Percentiles rank a stretch among this genome's conserved stretches.
These are phyloP conservation scores for Cucurbita ficifolia DNA, from an alignment of 306 rosid genomes.

Conservation along the genomic window DNA sequence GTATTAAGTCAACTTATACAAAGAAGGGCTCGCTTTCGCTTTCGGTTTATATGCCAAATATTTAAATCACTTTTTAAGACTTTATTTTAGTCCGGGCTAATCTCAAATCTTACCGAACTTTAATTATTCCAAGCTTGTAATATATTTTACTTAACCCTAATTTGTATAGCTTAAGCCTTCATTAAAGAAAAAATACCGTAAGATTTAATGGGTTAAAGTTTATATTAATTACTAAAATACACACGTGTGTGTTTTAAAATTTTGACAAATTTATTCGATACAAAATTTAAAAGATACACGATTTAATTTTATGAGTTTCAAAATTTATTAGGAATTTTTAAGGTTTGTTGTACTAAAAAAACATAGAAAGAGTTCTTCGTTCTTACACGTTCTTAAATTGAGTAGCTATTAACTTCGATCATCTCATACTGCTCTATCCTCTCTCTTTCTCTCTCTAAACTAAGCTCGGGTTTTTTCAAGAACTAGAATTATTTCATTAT, in stretches of 20 bases:
- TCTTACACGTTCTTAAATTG: no score
- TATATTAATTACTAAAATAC: no score
- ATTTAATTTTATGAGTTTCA: no score
- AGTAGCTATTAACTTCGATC: no score
- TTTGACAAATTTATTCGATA: no score
- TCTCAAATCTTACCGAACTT: background rate
- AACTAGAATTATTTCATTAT: no score
- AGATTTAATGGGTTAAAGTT: background rate
- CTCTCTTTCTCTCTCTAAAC: background rate
- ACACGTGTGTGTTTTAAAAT: background rate
- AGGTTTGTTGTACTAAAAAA: no score
- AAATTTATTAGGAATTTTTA: no score
- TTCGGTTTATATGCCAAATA: background rate
- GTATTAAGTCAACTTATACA: background rate
- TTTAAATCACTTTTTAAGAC: background rate
- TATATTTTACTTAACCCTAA: background rate
- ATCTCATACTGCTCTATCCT: no score
- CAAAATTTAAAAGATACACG: no score
- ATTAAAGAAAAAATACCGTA: background rate
- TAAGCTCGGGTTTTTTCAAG: background rate
- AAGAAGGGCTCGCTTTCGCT: background rate
- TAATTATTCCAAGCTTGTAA: background rate
- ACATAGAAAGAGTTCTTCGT: no score
- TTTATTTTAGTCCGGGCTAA: background rate
- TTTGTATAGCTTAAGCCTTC: background rate